Conservation (phyloP, 345 rosid genomes). For the Eucalyptus pauciflora region DNA sequence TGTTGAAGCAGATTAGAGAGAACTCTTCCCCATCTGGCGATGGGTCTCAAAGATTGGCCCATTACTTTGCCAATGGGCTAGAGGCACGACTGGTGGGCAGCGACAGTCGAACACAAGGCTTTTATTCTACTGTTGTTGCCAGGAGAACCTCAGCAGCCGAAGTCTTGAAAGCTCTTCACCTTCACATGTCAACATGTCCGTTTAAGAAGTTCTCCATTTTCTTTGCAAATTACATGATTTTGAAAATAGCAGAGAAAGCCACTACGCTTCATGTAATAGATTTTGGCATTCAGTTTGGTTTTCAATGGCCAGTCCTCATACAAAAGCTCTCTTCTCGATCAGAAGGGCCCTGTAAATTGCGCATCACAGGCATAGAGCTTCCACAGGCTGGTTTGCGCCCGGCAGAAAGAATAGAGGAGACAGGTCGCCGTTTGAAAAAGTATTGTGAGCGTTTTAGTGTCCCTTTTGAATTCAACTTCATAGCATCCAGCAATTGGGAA, state of each 20-base stretch:
- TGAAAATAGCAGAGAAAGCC: constrained; percentile 1
- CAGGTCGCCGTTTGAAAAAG: constrained; percentile 9
- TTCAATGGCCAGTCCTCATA: constrained; percentile 20
- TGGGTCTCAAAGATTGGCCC: constrained; percentile 72
- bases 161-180: constrained; percentile 8
- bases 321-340: constrained; percentile 1
- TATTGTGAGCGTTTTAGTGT: constrained; percentile 15
- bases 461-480: constrained; percentile 14
- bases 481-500: constrained; percentile 28
- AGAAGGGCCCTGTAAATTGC: constrained; percentile 13
- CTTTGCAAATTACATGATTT: constrained; percentile 7
- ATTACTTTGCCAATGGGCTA: constrained; percentile 74
- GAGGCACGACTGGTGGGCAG: constrained; percentile 60
- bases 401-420: constrained; percentile 9
- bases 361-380: constrained; percentile 22
- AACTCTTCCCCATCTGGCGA: constrained; percentile 61
- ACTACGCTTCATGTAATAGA: constrained; percentile 3
- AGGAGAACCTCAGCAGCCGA: background rate
- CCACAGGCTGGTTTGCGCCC: constrained; percentile 24
- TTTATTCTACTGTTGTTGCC: constrained; percentile 1
- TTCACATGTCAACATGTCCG: constrained; percentile 7
- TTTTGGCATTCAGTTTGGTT: constrained; percentile 5
- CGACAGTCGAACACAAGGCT: constrained; percentile 18
- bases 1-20: constrained; percentile 67
- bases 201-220: constrained; percentile 3